Evolutionary conservation across 495 filamentous ascomycete genomes (phyloP).

Genomic region (Trichoderma orchidacearum): DNA sequence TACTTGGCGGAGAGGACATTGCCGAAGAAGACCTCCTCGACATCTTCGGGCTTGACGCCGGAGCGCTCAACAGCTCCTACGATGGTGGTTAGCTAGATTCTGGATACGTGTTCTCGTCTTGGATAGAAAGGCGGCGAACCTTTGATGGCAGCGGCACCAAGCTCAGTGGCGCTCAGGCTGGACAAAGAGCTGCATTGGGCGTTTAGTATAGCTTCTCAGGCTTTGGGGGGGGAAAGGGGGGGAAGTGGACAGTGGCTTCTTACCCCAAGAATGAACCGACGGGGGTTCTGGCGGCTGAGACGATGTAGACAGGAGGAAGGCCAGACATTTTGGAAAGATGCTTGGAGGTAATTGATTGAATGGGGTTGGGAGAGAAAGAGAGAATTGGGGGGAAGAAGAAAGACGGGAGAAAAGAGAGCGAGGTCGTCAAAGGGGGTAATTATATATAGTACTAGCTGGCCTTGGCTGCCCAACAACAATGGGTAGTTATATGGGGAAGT

Average conservation of each 20-base stretch:
- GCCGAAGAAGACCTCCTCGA: constrained; percentile 94
- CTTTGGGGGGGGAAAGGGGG: not conserved
- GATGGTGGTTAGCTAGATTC: constrained; percentile 33
- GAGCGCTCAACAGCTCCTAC: constrained; percentile 60
- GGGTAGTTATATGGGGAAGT: constrained; percentile 3
- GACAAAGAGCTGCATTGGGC: constrained; percentile 56
- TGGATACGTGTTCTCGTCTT: constrained; percentile 5
- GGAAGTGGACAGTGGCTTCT: constrained; percentile 10
- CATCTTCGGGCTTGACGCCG: constrained; percentile 71
- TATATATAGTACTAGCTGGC: constrained; percentile 7
- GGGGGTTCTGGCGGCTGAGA: constrained; percentile 80
- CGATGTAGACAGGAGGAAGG: constrained; percentile 84
- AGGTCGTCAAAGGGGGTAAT: not conserved
- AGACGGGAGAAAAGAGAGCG: constrained; percentile 2
- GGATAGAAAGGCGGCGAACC: constrained; percentile 31
- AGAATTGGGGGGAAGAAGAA: constrained; percentile 2
- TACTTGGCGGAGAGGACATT: constrained; percentile 96
- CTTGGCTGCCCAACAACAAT: constrained; percentile 2
- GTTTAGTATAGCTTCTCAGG: not conserved
- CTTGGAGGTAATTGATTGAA: not conserved
- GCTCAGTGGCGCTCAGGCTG: constrained; percentile 69
- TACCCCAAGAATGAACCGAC: constrained; percentile 89
- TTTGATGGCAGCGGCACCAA: constrained; percentile 88
- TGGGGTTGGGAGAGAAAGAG: not conserved
- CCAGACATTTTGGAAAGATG: constrained; percentile 35